phyloP scores from a whole-genome alignment of 345 rosid species.

The Cardiospermum halicacabum region DNA sequence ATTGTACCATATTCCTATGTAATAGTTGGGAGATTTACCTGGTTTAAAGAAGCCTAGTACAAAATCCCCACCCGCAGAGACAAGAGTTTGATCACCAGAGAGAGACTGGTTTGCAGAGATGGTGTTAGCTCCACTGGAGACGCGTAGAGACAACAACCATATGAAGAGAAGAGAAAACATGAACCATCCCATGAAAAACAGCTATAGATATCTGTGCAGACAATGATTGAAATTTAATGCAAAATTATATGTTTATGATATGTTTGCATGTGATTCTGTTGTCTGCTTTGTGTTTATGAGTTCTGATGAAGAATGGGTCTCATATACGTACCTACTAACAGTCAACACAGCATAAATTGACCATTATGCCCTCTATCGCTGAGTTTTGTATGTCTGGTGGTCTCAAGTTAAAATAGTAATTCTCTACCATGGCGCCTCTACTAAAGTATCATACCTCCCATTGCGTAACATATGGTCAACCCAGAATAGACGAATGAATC shows the following conservation, averaged over 20 bases:
- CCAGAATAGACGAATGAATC: not conserved
- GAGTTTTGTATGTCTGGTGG: not conserved
- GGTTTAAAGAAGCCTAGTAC: slow-evolving; percentile 26
- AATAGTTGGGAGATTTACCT: slow-evolving; percentile 22
- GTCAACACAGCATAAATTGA: not conserved
- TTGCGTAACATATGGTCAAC: not conserved
- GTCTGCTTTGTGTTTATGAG: not conserved
- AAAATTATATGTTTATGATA: not conserved
- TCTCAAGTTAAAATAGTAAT: not conserved
- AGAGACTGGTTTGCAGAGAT: slow-evolving; percentile 18
- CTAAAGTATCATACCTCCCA: too few species aligned
- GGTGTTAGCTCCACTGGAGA: slow-evolving; percentile 15
- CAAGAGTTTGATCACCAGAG: slow-evolving; percentile 21
- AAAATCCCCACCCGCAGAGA: slow-evolving; percentile 16
- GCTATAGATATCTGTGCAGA: not conserved
- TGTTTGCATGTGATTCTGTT: not conserved
- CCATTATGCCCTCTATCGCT: not conserved
- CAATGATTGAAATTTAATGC: not conserved
- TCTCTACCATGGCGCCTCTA: not conserved
- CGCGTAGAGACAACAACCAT: slow-evolving; percentile 10
- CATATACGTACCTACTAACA: too few species aligned
- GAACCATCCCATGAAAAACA: slow-evolving; percentile 13
- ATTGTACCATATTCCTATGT: slow-evolving; percentile 26
- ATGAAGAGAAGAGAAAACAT: slow-evolving; percentile 11
- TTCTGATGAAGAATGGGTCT: not conserved